phyloP scores from a whole-genome alignment of 2,329 filamentous ascomycete species.

The Aureobasidium namibiae region DNA sequence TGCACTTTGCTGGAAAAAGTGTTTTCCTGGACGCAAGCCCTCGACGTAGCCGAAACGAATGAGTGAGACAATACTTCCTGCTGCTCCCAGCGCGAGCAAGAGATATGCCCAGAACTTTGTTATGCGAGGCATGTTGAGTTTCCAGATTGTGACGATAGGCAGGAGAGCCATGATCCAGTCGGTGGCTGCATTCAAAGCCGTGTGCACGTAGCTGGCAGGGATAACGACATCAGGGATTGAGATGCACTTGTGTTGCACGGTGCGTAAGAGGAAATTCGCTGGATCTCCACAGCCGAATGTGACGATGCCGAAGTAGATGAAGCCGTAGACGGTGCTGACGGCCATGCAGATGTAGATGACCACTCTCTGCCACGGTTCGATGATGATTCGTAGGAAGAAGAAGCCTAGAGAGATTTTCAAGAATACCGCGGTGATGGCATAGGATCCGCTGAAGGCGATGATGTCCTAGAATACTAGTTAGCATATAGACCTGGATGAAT shows the following conservation, averaged over 20 bases:
- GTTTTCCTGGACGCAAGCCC: neutral
- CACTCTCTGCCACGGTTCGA: conserved; percentile 12
- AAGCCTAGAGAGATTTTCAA: conserved; percentile 15
- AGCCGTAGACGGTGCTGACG: neutral
- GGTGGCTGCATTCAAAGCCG: conserved; percentile 11
- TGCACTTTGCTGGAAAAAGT: conserved; percentile 10
- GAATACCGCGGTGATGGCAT: conserved; percentile 10
- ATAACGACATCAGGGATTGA: neutral
- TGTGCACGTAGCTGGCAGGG: conserved; percentile 13
- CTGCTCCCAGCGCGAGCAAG: conserved; percentile 12
- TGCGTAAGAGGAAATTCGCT: neutral
- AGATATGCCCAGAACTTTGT: conserved; percentile 14
- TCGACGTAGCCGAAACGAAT: conserved; percentile 14
- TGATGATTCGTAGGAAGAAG: conserved; percentile 15
- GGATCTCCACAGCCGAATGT: conserved; percentile 8
- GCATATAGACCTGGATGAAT: neutral
- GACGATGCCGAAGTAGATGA: conserved; percentile 5
- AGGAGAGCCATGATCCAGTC: conserved; percentile 15
- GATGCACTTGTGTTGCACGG: conserved; percentile 10
- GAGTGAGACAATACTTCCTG: conserved; percentile 14
- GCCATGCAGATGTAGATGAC: neutral
- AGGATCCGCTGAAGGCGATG: conserved; percentile 7
- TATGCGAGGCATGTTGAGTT: conserved; percentile 12
- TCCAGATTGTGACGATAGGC: conserved; percentile 12
- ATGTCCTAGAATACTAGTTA: neutral